phyloP scores from a whole-genome alignment of 179 eudicot genomes.

The Corrigiola litoralis region DNA sequence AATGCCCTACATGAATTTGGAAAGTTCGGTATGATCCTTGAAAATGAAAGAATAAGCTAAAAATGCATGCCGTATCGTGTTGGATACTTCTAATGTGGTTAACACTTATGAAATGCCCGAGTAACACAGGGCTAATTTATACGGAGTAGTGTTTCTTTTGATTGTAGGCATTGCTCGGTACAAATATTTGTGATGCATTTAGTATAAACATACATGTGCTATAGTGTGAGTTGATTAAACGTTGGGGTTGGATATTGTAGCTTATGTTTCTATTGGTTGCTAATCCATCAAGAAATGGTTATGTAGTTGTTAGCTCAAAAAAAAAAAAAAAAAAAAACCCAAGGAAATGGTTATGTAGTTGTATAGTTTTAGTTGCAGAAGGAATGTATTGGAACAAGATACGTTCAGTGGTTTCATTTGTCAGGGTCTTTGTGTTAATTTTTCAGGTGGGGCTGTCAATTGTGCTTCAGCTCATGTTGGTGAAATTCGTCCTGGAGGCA shows the following conservation, averaged over 20 bases:
- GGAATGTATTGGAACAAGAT: neutral
- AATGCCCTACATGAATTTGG: no score
- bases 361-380: neutral
- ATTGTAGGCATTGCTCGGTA: no score
- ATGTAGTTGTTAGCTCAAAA: neutral
- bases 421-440: conserved; percentile 6
- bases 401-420: neutral
- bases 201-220: neutral
- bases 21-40: no score
- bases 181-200: neutral
- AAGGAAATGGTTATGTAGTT: neutral
- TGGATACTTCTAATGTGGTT: no score
- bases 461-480: conserved; percentile 83
- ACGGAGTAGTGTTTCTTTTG: no score
- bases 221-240: neutral
- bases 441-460: conserved; percentile 70
- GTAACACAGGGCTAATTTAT: no score
- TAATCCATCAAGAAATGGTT: neutral
- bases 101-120: no score
- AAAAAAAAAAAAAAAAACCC: neutral
- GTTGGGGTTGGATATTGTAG: neutral
- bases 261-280: neutral
- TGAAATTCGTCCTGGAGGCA: conserved; percentile 70
- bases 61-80: no score
- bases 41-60: no score